Evolutionary conservation across 805 yeast genomes (phyloP).

Genomic region (Candida khao-thaluensis): DNA sequence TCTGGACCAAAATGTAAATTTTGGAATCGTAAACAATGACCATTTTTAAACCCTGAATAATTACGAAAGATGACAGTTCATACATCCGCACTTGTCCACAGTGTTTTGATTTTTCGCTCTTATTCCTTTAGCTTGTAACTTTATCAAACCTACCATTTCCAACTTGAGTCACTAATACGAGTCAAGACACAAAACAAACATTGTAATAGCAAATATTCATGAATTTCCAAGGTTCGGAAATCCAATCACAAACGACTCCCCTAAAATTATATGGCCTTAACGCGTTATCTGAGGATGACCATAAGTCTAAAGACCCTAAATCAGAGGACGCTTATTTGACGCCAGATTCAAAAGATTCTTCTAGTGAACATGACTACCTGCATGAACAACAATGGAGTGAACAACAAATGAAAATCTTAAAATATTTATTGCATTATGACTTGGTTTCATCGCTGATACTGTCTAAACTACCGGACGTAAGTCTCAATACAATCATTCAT

Average conservation of each 20-base stretch:
- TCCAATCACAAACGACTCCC: neutral
- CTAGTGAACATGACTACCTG: constrained; percentile 14
- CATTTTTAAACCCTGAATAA: no score
- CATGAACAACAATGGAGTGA: constrained; percentile 7
- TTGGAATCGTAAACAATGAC: no score
- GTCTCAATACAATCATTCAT: constrained; percentile 1
- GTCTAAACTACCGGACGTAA: constrained; percentile 2
- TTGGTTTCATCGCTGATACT: constrained; percentile 10
- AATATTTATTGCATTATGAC: constrained; percentile 13
- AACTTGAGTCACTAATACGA: no score
- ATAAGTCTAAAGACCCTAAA: neutral
- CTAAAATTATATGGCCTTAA: constrained; percentile 1
- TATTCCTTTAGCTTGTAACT: neutral
- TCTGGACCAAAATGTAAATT: no score
- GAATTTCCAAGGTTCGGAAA: neutral
- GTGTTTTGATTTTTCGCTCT: neutral
- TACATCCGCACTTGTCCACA: neutral
- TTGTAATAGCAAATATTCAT: no score
- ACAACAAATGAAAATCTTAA: constrained; percentile 7
- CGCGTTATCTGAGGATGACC: constrained; percentile 3
- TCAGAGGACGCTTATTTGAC: constrained; percentile 13
- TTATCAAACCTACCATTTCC: neutral
- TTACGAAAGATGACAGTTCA: no score
- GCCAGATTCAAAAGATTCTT: constrained; percentile 16
- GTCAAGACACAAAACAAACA: no score